Evolutionary conservation across 2,329 filamentous ascomycete species (phyloP), one percentile per base, ranked within the genome.

Genomic region (Colletotrichum coccodes): DNA sequence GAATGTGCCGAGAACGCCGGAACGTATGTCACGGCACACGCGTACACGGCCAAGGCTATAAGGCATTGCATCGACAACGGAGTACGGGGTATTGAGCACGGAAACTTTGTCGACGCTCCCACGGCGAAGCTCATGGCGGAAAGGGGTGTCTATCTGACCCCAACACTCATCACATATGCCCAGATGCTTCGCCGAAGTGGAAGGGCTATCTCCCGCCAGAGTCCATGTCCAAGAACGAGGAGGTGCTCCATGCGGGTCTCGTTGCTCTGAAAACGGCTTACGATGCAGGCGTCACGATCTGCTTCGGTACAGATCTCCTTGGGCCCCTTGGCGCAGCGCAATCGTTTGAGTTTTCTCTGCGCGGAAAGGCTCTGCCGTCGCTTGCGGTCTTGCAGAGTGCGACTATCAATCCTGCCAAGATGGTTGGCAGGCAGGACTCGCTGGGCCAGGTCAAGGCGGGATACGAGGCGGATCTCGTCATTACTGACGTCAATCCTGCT

Each of bases 21-120:
- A 3, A 88, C 84, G 0, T 87, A 84, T 69, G 87, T 89, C 2
- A 90, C 87, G 1, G 84, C 85, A 4, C 88, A 90, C 71, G 86
- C 86, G 1, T 89, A 90, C 73, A 89, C 87, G 0, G 81, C 85
- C 3, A 75, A 78, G 56, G 83, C 86, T 0, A 89, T 90, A 49
- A 79, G 82, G 14, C 86, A 88, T 68, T 85, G 85, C 4, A 79
- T 90, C 34, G 80, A 84, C 16, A 85, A 89, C 59, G 88, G 87
- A 21, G 87, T 86, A 1, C 79, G 73, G 23, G 86, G 86, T 0
- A 89, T 90, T 77, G 83, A 70, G 81, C 78, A 85, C 64, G 82
- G 83, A 2, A 85, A 84, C 70, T 74, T 85, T 50, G 72, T 84
- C 34, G 80, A 83, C 60, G 64, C 74, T 14, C 76, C 80, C n/a